phyloP scores from a whole-genome alignment of 177 flowering plant genomes.

The Telopea speciosissima region DNA sequence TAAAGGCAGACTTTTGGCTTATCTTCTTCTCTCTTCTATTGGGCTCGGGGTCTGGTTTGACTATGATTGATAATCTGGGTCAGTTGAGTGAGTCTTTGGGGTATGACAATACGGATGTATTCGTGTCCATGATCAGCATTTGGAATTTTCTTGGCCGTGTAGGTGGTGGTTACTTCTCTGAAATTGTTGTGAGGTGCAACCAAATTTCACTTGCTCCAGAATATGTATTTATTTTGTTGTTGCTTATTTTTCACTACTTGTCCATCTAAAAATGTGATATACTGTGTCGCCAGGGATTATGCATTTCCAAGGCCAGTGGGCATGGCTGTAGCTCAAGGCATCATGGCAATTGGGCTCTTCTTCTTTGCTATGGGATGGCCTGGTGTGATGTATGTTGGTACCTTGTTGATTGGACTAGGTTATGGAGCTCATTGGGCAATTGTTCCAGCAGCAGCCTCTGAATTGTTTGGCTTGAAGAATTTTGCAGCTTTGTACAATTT shows the following conservation, averaged over 20 bases:
- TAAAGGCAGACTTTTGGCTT: slow-evolving; percentile 11
- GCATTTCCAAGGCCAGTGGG: slow-evolving; percentile 85
- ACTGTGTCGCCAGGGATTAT: slow-evolving; percentile 25
- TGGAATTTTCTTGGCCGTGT: slow-evolving; percentile 14
- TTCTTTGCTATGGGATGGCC: slow-evolving; percentile 87
- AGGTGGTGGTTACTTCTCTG: slow-evolving; percentile 11
- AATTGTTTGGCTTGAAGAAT: slow-evolving; percentile 85
- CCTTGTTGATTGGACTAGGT: slow-evolving; percentile 86
- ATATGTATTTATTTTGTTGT: neutral
- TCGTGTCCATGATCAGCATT: slow-evolving; percentile 11
- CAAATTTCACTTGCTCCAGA: neutral
- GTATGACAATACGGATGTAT: slow-evolving; percentile 7
- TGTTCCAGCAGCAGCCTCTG: slow-evolving; percentile 90
- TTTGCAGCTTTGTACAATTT: slow-evolving; percentile 93
- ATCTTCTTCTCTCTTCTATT: slow-evolving; percentile 9
- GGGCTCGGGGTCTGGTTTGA: slow-evolving; percentile 11
- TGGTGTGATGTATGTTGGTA: slow-evolving; percentile 79
- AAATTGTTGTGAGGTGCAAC: slow-evolving; percentile 2
- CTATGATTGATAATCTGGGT: slow-evolving; percentile 12
- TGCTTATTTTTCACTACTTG: neutral
- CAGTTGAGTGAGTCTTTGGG: slow-evolving; percentile 13
- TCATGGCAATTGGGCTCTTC: slow-evolving; percentile 85
- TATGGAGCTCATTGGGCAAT: slow-evolving; percentile 99
- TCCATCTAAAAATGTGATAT: neutral
- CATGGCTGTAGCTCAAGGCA: slow-evolving; percentile 66